Conservation (phyloP, 1,284 basidiomycete genomes). For the Neonothopanus nambi region DNA sequence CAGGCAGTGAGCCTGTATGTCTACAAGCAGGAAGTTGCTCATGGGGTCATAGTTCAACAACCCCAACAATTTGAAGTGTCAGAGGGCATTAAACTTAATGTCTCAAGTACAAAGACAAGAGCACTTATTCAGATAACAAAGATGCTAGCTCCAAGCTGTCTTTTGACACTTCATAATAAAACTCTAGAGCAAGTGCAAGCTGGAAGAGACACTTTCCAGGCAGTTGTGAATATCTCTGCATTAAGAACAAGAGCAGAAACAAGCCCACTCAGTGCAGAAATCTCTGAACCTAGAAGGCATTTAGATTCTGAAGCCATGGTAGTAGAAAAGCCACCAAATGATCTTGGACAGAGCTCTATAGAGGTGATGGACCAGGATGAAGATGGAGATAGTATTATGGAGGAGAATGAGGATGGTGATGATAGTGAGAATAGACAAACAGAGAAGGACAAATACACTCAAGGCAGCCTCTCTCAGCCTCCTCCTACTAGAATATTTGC, state of each 20-base stretch:
- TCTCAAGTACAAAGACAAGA: not conserved
- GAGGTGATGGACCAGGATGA: not conserved
- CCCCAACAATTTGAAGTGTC: not conserved
- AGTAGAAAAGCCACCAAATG: no score
- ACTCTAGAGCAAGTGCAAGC: not conserved
- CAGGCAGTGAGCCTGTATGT: slow-evolving; percentile 1
- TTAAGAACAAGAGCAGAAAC: not conserved
- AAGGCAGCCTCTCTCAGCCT: not conserved
- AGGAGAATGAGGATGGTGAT: not conserved
- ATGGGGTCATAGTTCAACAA: slow-evolving; percentile 6
- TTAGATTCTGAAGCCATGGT: no score
- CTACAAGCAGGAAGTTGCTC: slow-evolving; percentile 8
- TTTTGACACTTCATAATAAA: slow-evolving; percentile 1
- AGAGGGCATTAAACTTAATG: not conserved
- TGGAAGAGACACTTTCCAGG: not conserved
- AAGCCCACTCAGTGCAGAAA: no score
- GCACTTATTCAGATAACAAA: slow-evolving; percentile 8
- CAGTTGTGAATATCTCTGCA: slow-evolving; percentile 11
- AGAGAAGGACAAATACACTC: not conserved
- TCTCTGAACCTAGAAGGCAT: no score
- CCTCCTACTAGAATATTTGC: slow-evolving; percentile 4
- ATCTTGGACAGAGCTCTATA: not conserved
- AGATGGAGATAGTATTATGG: not conserved
- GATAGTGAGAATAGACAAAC: not conserved
- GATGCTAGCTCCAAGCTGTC: slow-evolving; percentile 8